phyloP scores from a whole-genome alignment of 805 yeast genomes.

The Candida tammaniensis region DNA sequence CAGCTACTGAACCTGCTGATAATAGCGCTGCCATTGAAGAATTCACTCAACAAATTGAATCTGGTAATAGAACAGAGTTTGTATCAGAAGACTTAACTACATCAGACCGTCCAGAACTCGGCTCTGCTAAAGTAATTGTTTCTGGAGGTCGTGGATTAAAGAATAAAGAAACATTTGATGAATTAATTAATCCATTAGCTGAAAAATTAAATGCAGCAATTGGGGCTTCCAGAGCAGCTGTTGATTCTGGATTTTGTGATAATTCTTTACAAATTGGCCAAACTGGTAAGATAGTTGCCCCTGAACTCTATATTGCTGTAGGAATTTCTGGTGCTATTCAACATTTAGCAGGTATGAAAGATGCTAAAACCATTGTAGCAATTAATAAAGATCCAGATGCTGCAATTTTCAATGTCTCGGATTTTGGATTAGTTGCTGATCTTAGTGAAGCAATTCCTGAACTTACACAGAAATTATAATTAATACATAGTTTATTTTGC shows the following conservation, averaged over 20 bases:
- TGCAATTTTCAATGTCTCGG: conserved; percentile 89
- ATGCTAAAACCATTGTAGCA: conserved; percentile 88
- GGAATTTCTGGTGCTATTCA: conserved; percentile 98
- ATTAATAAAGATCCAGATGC: conserved; percentile 94
- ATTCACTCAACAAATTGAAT: conserved; percentile 34
- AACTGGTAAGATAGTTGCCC: conserved; percentile 97
- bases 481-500: not conserved
- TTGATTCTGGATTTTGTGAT: conserved; percentile 92
- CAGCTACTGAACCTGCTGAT: conserved; percentile 30
- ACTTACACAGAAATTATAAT: conserved; percentile 66
- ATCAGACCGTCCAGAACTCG: conserved; percentile 87
- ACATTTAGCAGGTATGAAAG: conserved; percentile 98
- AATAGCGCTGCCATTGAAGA: conserved; percentile 48
- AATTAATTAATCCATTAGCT: conserved; percentile 78
- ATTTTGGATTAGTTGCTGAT: conserved; percentile 87
- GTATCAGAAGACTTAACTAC: conserved; percentile 71
- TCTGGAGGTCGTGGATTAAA: conserved; percentile 95
- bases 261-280: conserved; percentile 97
- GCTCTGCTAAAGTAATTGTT: conserved; percentile 76
- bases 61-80: conserved; percentile 52
- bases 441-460: conserved; percentile 87
- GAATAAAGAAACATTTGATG: conserved; percentile 82
- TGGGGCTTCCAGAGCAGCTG: conserved; percentile 98
- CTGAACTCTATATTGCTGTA: conserved; percentile 87
- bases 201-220: conserved; percentile 83